A percentile compares a stretch with the other conserved stretches of the same genome.
Conservation (phyloP, 2,329 filamentous ascomycete species). For the Fusarium sublunatum region DNA sequence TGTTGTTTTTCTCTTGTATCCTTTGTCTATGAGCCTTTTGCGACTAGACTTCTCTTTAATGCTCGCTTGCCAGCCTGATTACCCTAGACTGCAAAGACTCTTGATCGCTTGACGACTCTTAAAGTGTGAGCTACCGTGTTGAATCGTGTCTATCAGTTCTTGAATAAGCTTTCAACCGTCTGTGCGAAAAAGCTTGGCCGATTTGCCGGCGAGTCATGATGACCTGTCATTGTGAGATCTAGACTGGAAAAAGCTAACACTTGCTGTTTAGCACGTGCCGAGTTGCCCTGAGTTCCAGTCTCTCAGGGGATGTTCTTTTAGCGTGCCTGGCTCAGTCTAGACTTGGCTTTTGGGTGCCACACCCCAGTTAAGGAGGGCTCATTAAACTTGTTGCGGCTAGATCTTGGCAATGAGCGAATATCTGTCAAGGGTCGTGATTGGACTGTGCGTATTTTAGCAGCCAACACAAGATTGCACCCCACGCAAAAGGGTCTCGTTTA, state of each 20-base stretch:
- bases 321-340: not conserved
- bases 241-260: not conserved
- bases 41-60: too few species aligned
- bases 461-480: conserved; percentile 21
- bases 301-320: conserved; percentile 14
- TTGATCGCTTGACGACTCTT: too few species aligned
- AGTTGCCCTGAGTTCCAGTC: not conserved
- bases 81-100: too few species aligned
- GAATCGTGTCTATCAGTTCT: not conserved
- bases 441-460: conserved; percentile 11
- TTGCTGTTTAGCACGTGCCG: too few species aligned
- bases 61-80: too few species aligned
- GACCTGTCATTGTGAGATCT: not conserved
- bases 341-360: not conserved
- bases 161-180: not conserved
- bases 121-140: too few species aligned
- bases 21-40: too few species aligned
- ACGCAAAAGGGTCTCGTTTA: not conserved
- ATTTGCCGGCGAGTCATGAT: not conserved
- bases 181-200: not conserved
- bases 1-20: too few species aligned
- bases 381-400: conserved; percentile 6
- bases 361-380: conserved; percentile 4
- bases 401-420: accelerated
- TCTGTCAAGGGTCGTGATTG: not conserved